These are phyloP conservation scores for Lophiostoma macrostomum DNA, from an alignment of 495 filamentous ascomycete species.

Conservation along the genomic window DNA sequence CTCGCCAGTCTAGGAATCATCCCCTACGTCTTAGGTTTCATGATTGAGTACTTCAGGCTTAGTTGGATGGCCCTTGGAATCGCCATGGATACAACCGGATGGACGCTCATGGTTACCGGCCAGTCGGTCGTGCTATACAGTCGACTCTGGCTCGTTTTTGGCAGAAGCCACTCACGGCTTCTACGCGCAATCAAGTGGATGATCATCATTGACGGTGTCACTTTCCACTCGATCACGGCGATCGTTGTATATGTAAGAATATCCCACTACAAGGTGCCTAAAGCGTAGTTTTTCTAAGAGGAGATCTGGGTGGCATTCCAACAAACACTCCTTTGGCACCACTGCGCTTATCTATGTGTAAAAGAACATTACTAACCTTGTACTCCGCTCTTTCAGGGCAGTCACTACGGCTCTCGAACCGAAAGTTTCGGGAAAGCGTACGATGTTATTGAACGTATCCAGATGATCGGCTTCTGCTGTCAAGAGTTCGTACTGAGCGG, in stretches of 20 bases:
- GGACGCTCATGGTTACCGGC: slow-evolving; percentile 33
- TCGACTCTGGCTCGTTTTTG: slow-evolving; percentile 31
- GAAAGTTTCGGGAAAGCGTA: slow-evolving; percentile 20
- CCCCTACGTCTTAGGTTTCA: slow-evolving; percentile 27
- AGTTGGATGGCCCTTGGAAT: slow-evolving; percentile 10
- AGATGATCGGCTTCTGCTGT: slow-evolving; percentile 32
- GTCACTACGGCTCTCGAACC: neutral
- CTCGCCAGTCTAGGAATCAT: slow-evolving; percentile 31
- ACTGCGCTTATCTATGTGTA: no score
- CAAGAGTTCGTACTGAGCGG: slow-evolving; percentile 34
- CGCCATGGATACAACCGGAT: slow-evolving; percentile 24
- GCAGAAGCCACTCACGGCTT: slow-evolving; percentile 1
- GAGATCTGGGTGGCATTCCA: no score
- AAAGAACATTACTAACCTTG: no score
- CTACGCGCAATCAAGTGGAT: slow-evolving; percentile 26
- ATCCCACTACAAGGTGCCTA: no score
- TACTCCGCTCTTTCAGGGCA: no score
- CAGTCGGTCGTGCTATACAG: slow-evolving; percentile 35
- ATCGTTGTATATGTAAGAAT: no score
- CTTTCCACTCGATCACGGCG: slow-evolving; percentile 24
- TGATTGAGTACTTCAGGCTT: slow-evolving; percentile 24
- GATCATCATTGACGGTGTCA: slow-evolving; percentile 30
- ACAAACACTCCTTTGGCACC: no score
- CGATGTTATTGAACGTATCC: slow-evolving; percentile 28
- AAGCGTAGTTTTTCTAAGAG: no score